Conservation (phyloP, 2,329 filamentous ascomycete genomes). For the Raffaelea albimanens region DNA sequence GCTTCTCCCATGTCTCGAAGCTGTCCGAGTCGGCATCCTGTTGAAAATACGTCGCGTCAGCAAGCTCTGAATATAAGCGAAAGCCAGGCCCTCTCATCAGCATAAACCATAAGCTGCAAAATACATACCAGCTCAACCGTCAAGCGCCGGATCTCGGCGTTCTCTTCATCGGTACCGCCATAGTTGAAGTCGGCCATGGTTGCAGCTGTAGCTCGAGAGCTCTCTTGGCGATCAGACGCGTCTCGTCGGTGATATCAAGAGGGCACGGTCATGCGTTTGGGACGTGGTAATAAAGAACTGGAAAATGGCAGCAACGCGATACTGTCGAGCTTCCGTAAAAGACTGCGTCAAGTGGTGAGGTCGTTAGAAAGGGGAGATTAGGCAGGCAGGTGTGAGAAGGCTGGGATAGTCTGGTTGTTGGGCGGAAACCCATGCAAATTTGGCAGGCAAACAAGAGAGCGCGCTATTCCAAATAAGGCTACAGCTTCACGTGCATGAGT, state of each 20-base stretch:
- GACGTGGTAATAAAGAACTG: too few relatives aligned
- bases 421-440: too few relatives aligned
- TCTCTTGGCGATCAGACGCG: background rate
- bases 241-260: too few relatives aligned
- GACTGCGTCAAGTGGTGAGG: too few relatives aligned
- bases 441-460: background rate
- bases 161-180: slow-evolving; percentile 70
- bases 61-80: slow-evolving; percentile 15
- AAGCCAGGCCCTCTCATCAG: background rate
- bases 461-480: background rate
- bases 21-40: slow-evolving; percentile 70
- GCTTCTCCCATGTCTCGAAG: slow-evolving; percentile 91
- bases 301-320: too few relatives aligned
- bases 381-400: too few relatives aligned
- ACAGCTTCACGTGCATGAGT: too few relatives aligned
- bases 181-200: slow-evolving; percentile 66
- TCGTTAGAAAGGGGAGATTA: too few relatives aligned
- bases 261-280: too few relatives aligned
- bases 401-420: too few relatives aligned
- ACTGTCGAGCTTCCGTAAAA: too few relatives aligned
- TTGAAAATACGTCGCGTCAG: slow-evolving; percentile 1
- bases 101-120: background rate
- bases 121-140: slow-evolving; percentile 64
- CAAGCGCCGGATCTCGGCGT: slow-evolving; percentile 70
- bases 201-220: background rate